A percentile compares a stretch with the other conserved stretches of the same genome.
phyloP scores from a whole-genome alignment of 1,284 basidiomycete genomes.

The Earliella scabrosa region DNA sequence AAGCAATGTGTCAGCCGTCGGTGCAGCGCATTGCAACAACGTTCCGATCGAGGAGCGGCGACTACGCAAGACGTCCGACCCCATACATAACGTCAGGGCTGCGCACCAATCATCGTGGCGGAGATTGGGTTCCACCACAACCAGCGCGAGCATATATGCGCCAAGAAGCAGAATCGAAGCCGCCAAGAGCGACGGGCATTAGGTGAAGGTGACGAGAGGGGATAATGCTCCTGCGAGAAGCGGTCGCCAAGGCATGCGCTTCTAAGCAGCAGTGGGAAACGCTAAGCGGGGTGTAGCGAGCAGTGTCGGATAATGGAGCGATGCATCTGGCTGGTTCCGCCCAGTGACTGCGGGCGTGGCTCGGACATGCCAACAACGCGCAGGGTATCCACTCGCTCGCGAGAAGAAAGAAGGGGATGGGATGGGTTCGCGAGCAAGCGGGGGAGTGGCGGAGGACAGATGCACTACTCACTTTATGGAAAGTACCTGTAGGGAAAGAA shows the following conservation, averaged over 20 bases:
- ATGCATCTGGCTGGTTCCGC: neutral
- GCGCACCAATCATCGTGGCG: neutral
- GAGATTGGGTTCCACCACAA: neutral
- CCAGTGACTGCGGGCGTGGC: neutral
- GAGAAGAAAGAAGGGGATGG: too few relatives aligned
- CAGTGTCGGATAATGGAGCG: neutral
- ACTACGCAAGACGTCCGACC: neutral
- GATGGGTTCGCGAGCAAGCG: too few relatives aligned
- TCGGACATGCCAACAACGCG: neutral
- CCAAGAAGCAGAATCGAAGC: neutral
- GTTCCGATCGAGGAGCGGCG: neutral
- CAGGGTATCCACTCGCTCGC: too few relatives aligned
- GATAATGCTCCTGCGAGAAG: neutral
- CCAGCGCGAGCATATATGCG: neutral
- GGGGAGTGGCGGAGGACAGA: neutral
- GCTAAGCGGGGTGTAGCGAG: neutral
- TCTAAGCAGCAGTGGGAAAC: neutral
- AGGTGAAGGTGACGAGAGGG: neutral
- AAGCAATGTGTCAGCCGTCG: constrained; percentile 7
- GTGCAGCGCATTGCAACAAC: neutral
- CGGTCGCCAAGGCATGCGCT: constrained; percentile 3
- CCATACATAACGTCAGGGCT: neutral
- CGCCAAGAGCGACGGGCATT: constrained; percentile 6
- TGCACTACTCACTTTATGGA: constrained; percentile 62
- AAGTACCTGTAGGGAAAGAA: constrained; percentile 57